phyloP scores from a whole-genome alignment of 1,139 yeast species.

The Saccharomyces uvarum region DNA sequence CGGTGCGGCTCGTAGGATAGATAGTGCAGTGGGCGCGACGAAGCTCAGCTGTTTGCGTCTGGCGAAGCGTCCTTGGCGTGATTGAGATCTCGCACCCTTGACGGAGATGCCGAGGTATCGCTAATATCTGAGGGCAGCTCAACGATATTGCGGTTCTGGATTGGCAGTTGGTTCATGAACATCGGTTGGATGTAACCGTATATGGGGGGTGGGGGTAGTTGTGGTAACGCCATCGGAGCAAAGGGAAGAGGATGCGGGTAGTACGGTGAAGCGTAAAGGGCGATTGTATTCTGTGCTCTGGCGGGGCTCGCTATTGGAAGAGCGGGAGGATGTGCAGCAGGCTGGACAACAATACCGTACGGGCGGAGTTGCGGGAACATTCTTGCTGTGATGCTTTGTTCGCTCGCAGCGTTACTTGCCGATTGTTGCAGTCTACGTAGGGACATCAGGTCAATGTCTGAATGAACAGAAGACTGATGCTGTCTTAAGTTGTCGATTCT shows the following conservation, averaged over 20 bases:
- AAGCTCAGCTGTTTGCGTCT: not conserved
- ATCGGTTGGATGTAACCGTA: not conserved
- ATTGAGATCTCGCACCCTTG: not conserved
- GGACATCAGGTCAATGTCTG: constrained; percentile 25
- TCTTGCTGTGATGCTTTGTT: not conserved
- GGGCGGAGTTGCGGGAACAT: not conserved
- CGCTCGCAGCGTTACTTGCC: not conserved
- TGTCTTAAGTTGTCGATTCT: constrained; percentile 84
- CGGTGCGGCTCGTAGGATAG: not conserved
- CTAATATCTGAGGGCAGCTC: not conserved
- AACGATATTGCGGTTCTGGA: not conserved
- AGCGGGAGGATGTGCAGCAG: not conserved
- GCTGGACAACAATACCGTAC: not conserved
- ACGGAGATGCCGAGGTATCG: not conserved
- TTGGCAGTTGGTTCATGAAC: not conserved
- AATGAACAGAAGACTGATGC: constrained; percentile 89
- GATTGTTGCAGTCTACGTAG: not conserved
- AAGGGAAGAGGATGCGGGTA: not conserved
- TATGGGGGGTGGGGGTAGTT: not conserved
- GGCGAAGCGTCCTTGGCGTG: not conserved
- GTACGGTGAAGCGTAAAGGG: not conserved
- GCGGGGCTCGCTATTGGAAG: not conserved
- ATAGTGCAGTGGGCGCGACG: not conserved
- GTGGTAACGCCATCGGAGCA: not conserved
- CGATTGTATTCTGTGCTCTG: not conserved